Evolutionary conservation across 306 rosid species (phyloP).

Genomic region (Fagus crenata): DNA sequence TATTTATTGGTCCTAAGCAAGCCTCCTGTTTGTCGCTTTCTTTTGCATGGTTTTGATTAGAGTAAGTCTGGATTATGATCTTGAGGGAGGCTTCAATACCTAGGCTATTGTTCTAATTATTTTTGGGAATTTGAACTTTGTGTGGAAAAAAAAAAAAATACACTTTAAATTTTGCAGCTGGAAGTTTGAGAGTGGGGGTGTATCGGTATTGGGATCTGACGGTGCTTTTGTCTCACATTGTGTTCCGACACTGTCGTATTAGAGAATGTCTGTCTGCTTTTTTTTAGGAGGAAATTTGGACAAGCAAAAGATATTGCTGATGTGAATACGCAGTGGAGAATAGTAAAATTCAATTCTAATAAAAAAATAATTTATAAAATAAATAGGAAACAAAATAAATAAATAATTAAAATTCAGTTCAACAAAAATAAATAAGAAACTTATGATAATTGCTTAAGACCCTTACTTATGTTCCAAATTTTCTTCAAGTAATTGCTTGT

Average conservation of each 20-base stretch:
- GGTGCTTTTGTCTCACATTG: conserved; percentile 52
- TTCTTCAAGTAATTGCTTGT: no score
- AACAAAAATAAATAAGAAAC: no score
- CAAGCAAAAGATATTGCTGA: not conserved
- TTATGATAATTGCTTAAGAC: no score
- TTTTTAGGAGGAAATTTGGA: not conserved
- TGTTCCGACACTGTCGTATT: conserved; percentile 39
- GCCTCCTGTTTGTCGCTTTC: conserved; percentile 49
- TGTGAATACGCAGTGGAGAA: no score
- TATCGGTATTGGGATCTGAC: conserved; percentile 58
- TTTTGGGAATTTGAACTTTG: conserved; percentile 31
- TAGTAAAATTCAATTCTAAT: no score
- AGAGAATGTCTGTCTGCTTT: conserved; percentile 38
- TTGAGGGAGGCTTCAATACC: conserved; percentile 42
- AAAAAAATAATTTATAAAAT: no score
- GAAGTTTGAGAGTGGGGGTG: conserved; percentile 3
- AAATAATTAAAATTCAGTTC: no score
- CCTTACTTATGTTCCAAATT: no score
- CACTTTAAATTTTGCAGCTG: not conserved
- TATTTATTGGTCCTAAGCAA: not conserved
- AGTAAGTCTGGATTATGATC: conserved; percentile 21
- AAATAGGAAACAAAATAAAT: no score
- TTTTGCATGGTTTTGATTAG: conserved; percentile 39
- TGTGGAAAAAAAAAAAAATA: conserved; percentile 28
- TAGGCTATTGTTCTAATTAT: conserved; percentile 32